Conservation (phyloP, 495 filamentous ascomycete genomes). For the Astrocystis sublimbata region DNA sequence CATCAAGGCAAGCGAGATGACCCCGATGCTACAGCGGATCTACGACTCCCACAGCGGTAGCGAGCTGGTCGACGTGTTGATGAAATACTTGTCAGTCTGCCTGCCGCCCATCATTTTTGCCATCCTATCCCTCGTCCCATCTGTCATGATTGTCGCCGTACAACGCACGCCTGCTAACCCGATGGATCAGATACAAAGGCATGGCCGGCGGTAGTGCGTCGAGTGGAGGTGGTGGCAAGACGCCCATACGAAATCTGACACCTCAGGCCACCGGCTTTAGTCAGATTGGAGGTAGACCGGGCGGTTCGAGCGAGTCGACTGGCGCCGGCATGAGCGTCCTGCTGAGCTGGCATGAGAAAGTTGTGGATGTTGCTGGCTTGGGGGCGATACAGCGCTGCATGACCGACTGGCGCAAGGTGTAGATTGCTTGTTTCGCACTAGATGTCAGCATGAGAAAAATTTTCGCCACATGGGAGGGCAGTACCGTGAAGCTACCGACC, state of each 20-base stretch:
- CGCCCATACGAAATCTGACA: slow-evolving; percentile 55
- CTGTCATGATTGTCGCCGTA: not conserved
- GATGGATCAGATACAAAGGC: slow-evolving; percentile 67
- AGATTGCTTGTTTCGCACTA: slow-evolving; percentile 15
- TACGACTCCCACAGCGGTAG: slow-evolving; percentile 68
- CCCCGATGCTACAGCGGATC: slow-evolving; percentile 74
- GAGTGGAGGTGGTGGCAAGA: slow-evolving; percentile 38
- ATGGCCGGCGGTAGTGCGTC: slow-evolving; percentile 56
- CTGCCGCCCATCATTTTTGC: not conserved
- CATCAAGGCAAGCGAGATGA: slow-evolving; percentile 89
- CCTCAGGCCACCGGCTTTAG: slow-evolving; percentile 83
- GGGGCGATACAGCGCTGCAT: slow-evolving; percentile 87
- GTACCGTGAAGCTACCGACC: not conserved
- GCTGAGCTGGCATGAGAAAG: slow-evolving; percentile 94
- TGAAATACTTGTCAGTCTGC: slow-evolving; percentile 69
- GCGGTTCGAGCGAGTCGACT: slow-evolving; percentile 67
- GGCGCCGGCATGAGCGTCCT: slow-evolving; percentile 90
- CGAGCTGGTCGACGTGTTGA: slow-evolving; percentile 70
- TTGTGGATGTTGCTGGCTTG: slow-evolving; percentile 83
- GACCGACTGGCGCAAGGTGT: slow-evolving; percentile 90
- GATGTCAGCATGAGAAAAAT: not conserved
- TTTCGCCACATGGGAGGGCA: not conserved
- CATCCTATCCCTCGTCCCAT: too few relatives aligned
- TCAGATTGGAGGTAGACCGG: slow-evolving; percentile 70
- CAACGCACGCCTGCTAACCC: slow-evolving; percentile 16